A percentile compares a stretch with the other conserved stretches of the same genome.
phyloP scores from a whole-genome alignment of 768 basidiomycete species.

The Lentinus tigrinus region DNA sequence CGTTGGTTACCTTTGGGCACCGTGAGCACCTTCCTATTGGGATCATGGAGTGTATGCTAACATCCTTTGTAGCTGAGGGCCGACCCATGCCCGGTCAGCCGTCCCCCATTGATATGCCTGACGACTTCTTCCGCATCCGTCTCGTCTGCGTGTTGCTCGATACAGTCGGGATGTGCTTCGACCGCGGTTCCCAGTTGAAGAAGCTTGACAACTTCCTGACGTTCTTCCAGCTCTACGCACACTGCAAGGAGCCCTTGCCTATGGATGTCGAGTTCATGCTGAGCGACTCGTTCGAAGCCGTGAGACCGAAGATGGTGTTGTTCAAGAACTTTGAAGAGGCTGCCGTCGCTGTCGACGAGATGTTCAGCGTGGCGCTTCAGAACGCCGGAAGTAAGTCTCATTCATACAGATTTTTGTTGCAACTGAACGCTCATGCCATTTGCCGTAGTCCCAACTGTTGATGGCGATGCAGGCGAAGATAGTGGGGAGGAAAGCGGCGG shows the following conservation, averaged over 20 bases:
- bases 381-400: conserved; percentile 49
- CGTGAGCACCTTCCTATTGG: conserved; percentile 68
- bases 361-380: conserved; percentile 71
- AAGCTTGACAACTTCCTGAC: conserved; percentile 90
- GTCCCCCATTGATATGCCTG: conserved; percentile 82
- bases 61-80: conserved; percentile 66
- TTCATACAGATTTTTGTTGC: conserved; percentile 18
- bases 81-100: conserved; percentile 78
- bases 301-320: conserved; percentile 78
- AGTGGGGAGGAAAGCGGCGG: conserved; percentile 69
- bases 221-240: conserved; percentile 93
- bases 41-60: conserved; percentile 14
- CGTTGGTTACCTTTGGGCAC: conserved; percentile 92
- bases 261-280: conserved; percentile 99
- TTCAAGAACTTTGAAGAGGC: conserved; percentile 83
- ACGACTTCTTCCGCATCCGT: conserved; percentile 94
- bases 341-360: conserved; percentile 84
- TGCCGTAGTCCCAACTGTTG: not conserved
- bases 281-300: conserved; percentile 87
- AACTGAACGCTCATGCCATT: conserved; percentile 1
- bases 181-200: conserved; percentile 86
- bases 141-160: conserved; percentile 91
- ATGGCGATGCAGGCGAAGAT: conserved; percentile 42
- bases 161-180: conserved; percentile 97
- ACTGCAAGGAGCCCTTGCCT: conserved; percentile 86